phyloP scores from a whole-genome alignment of 345 rosid genomes.

The Gossypioides kirkii region DNA sequence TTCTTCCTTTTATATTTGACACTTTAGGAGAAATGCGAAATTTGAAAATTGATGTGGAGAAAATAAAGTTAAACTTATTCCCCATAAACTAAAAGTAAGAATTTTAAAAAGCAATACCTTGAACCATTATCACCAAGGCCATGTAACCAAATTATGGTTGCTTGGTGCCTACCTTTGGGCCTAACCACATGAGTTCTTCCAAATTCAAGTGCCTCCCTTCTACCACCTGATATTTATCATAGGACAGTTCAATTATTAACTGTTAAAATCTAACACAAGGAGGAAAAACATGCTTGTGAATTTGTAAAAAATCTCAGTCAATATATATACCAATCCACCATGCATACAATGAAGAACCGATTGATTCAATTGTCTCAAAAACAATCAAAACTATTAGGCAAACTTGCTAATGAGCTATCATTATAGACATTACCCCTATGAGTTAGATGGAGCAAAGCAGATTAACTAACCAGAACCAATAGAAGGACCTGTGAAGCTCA shows the following conservation, averaged over 20 bases:
- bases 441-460: slow-evolving; percentile 10
- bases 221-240: slow-evolving; percentile 38
- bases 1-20: neutral
- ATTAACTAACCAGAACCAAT: slow-evolving; percentile 58
- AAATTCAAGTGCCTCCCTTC: slow-evolving; percentile 56
- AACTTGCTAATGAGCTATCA: neutral
- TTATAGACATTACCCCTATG: neutral
- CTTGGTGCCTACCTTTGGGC: slow-evolving; percentile 97
- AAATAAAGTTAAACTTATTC: neutral
- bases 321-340: neutral
- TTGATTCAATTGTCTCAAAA: neutral
- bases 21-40: neutral
- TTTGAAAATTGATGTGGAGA: neutral
- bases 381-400: neutral
- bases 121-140: slow-evolving; percentile 99
- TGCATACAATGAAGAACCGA: neutral
- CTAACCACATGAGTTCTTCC: slow-evolving; percentile 91
- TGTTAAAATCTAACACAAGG: neutral
- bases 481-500: slow-evolving; percentile 72
- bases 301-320: neutral
- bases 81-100: neutral
- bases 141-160: slow-evolving; percentile 94
- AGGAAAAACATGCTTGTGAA: neutral
- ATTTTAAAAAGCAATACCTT: slow-evolving; percentile 41
- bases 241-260: neutral